Evolutionary conservation across 1,139 yeast species (phyloP), one percentile per base, ranked within the genome.

Genomic region (Debaryomyces subglobosus): DNA sequence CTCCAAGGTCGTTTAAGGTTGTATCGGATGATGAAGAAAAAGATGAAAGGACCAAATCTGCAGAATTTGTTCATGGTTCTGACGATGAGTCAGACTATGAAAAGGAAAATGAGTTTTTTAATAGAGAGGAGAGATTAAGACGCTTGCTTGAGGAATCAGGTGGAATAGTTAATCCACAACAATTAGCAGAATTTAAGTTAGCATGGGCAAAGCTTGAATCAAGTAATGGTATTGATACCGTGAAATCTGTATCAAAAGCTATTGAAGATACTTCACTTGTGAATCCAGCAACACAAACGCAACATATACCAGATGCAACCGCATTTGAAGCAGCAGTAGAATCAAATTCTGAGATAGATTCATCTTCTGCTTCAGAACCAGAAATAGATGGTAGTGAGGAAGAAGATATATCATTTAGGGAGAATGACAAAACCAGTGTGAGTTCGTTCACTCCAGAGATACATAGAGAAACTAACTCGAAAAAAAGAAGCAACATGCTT

Each of bases 31-130:
- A 61, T 27, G 63, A 59, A 20, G 48, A 46, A 1, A 49, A 52
- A 3, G 37, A 43, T 12, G 52, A 54, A 7, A 51, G 44, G 24
- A 56, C 61, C 2, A 69, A 73, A 45, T 81, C 86, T 0, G 66
- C 84, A 2, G 85, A 81, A 52, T 82, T 68, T 56, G 79, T 87
- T 39, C 72, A 73, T 49, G 85, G 79, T 46, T 84, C 89, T 0
- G 92, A 86, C 59, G 90, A 86, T 57, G 86, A 81, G 20, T 77
- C 83, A 3, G 90, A 85, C 54, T 82, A 74, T 15, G 91, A 85
- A 48, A 65, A 73, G 46, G 83, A 79, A 50, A 60, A 58, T 1
- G 72, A 60, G 24, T 86, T 87, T 61, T 87, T 80, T 59, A 84
- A 68, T 40, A 72, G 82, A 51, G 95, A 87, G 59, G 76, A 74